These are phyloP conservation scores for Botrytis paeoniae DNA, from an alignment of 2,329 filamentous ascomycete species.

Conservation along the genomic window DNA sequence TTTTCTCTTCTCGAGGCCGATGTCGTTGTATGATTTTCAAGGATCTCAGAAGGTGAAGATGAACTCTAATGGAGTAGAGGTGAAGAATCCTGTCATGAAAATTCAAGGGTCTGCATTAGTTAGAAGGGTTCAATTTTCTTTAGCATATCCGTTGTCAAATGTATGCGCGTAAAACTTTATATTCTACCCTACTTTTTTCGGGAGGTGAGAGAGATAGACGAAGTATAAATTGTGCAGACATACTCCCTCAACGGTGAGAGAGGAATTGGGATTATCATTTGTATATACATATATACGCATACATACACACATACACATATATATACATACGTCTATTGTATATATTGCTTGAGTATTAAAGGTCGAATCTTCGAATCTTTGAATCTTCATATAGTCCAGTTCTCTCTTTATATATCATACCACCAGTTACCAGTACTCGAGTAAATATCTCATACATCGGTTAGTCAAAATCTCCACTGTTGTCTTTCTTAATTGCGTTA, in stretches of 20 bases:
- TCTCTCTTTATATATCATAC: neutral
- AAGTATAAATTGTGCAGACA: neutral
- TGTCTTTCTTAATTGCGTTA: neutral
- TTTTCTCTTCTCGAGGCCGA: neutral
- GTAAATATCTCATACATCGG: neutral
- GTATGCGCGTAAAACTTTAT: neutral
- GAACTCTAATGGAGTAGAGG: neutral
- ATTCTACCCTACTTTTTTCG: neutral
- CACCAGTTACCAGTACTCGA: neutral
- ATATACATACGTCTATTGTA: neutral
- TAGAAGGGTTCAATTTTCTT: neutral
- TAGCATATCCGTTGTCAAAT: neutral
- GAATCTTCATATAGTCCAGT: neutral
- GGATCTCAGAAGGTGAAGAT: neutral
- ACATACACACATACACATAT: too few species aligned
- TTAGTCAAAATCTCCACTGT: neutral
- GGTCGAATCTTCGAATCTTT: neutral
- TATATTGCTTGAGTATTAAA: neutral
- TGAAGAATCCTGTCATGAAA: neutral
- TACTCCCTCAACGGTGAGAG: neutral
- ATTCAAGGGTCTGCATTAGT: slow-evolving; percentile 5
- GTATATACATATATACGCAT: too few species aligned
- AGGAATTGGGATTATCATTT: neutral
- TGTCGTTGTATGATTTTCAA: neutral
- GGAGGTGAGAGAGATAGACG: neutral